These are phyloP conservation scores for Phytophthora rubi DNA, from an alignment of 352 stramenopile genomes.

Conservation along the genomic window DNA sequence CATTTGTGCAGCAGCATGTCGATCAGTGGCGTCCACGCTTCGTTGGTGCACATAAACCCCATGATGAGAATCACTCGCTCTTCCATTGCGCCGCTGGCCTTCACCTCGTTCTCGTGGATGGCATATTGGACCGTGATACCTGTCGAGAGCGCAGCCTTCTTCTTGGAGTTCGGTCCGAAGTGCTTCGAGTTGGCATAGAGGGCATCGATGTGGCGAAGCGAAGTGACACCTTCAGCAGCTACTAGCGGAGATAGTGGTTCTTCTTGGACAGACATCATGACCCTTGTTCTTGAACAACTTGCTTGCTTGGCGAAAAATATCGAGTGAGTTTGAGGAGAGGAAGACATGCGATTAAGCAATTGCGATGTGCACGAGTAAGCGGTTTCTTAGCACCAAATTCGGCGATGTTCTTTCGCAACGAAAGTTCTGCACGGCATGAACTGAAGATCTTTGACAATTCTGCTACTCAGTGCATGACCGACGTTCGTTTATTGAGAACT, in stretches of 20 bases:
- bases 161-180: constrained; percentile 24
- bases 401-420: too few relatives aligned
- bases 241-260: constrained; percentile 20
- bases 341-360: background rate
- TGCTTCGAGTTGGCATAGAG: constrained; percentile 40
- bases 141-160: constrained; percentile 37
- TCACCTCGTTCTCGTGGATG: constrained; percentile 38
- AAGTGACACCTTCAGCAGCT: constrained; percentile 31
- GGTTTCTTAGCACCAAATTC: too few relatives aligned
- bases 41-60: constrained; percentile 49
- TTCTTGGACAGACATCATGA: background rate
- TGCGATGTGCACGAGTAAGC: background rate
- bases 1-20: constrained; percentile 43
- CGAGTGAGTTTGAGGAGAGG: background rate
- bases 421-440: too few relatives aligned
- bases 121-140: constrained; percentile 59
- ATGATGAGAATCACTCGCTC: constrained; percentile 51
- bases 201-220: constrained; percentile 48
- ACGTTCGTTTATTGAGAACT: too few relatives aligned
- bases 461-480: too few relatives aligned
- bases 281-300: background rate
- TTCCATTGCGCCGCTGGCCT: background rate
- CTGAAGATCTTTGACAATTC: too few relatives aligned
- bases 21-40: constrained; percentile 47
- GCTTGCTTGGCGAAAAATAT: background rate